Conservation (phyloP, 805 yeast genomes). For the Candida loeiensis region DNA sequence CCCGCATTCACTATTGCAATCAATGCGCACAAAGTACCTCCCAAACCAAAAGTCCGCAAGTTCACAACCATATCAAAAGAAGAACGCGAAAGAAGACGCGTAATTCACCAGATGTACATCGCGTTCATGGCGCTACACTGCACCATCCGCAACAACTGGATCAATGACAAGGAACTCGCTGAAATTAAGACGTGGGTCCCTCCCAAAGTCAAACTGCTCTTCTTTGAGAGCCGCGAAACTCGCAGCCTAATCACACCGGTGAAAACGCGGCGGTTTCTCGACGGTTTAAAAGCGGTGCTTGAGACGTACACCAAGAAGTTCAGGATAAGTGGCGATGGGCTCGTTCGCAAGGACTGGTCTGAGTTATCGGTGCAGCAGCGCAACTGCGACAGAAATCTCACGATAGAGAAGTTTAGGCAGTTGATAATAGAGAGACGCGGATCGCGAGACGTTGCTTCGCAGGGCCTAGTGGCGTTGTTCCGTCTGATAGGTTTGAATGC, state of each 20-base stretch:
- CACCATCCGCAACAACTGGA: conserved; percentile 68
- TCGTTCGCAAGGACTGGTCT: conserved; percentile 35
- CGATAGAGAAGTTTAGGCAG: conserved; percentile 41
- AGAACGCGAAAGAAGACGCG: conserved; percentile 51
- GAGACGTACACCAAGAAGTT: conserved; percentile 56
- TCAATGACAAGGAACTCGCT: conserved; percentile 47
- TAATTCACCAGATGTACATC: conserved; percentile 57
- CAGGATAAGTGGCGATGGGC: conserved; percentile 42
- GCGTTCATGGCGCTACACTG: conserved; percentile 66
- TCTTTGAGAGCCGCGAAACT: conserved; percentile 25
- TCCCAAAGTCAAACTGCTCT: conserved; percentile 38
- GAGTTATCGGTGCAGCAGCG: conserved; percentile 23
- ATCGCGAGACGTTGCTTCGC: conserved; percentile 74
- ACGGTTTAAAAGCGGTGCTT: conserved; percentile 69
- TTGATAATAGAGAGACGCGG: conserved; percentile 53
- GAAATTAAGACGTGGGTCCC: conserved; percentile 46
- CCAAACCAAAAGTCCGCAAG: conserved; percentile 20
- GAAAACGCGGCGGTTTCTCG: conserved; percentile 65
- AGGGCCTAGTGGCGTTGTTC: conserved; percentile 77
- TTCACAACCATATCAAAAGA: conserved; percentile 45
- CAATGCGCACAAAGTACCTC: conserved; percentile 12
- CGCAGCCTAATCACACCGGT: conserved; percentile 26
- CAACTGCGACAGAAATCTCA: conserved; percentile 23
- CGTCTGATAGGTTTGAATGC: conserved; percentile 70
- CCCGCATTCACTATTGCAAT: conserved; percentile 9